Base-by-base conservation (phyloP, 2,329 filamentous ascomycete species). In the Penicillium sclerotiorum region DNA sequence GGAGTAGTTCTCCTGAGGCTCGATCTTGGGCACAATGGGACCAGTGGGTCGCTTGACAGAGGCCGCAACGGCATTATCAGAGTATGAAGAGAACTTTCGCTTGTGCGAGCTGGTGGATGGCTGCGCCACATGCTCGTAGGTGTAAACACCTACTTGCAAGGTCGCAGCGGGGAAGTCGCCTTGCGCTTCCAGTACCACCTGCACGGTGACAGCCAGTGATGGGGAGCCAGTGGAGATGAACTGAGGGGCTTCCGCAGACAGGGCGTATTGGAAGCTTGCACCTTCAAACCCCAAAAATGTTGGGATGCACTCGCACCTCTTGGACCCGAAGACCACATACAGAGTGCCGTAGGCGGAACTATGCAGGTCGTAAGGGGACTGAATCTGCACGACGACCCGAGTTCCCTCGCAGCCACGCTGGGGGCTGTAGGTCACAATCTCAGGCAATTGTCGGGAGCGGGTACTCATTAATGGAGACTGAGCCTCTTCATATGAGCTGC, bases 241-340 rank as follows among this genome's bases (percentile, higher is more conserved):
- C 2, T 79, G 80, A 39, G 92, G 92, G 25, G 87, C 88, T 49
- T 90, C 85, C 33, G 85, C 83, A 38, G 82, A 83, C 60, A 95
- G 78, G 23, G 81, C 80, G 70, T 94, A 95, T 55, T 86, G 81
- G 67, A 83, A 89, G 47, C 73, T 76, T 17, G 83, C 81, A 58
- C 81, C 73, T 77, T 82, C 59, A 72, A 78, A 66, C 75, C 73
- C 75, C 74, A 77, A 66, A 65, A 86, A 86, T 38, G 82, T 79
- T 20, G 91, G 77, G 48, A 85, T 80, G 50, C 85, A 85, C 47
- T 83, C 78, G 69, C 85, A 87, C 68, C 86, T 85, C 62, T 88
- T 83, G n/a, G 81, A 79, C n/a, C 90, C 90, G 70, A 96, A 95
- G 39, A 86, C 81, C 47, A 96, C 72, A 56, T 75, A 86, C 62